Evolutionary conservation across 345 rosid species (phyloP).

Genomic region (Rhizophora apiculata): DNA sequence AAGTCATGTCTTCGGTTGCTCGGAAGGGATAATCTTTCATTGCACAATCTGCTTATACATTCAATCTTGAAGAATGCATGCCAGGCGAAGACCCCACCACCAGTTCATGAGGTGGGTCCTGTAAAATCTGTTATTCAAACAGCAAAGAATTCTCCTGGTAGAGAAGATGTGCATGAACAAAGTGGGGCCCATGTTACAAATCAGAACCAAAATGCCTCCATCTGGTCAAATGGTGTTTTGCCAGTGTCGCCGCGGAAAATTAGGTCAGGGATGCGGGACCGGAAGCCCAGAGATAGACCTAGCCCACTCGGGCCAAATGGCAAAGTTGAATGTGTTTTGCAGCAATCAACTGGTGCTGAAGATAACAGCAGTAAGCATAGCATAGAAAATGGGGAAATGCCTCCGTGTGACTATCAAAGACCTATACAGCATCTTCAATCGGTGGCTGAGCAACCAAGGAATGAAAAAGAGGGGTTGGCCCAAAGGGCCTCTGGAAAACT

Average conservation of each 20-base stretch:
- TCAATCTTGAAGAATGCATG: conserved; percentile 79
- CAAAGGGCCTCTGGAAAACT: conserved; percentile 37
- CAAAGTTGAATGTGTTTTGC: conserved; percentile 55
- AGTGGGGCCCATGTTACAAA: conserved; percentile 42
- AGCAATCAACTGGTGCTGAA: conserved; percentile 50
- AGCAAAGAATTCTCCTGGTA: conserved; percentile 35
- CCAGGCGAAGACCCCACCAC: conserved; percentile 64
- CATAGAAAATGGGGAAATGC: conserved; percentile 62
- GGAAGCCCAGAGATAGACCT: conserved; percentile 71
- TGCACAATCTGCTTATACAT: conserved; percentile 82
- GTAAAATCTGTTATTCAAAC: conserved; percentile 44
- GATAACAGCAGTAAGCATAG: conserved; percentile 39
- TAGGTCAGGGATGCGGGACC: conserved; percentile 60
- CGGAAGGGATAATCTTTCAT: conserved; percentile 84
- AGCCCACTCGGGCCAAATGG: conserved; percentile 84
- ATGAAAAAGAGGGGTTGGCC: conserved; percentile 43
- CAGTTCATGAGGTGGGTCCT: conserved; percentile 46
- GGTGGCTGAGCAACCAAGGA: conserved; percentile 50
- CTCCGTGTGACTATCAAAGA: conserved; percentile 62
- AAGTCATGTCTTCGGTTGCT: conserved; percentile 66
- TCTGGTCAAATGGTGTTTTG: conserved; percentile 80
- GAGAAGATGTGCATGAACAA: conserved; percentile 60
- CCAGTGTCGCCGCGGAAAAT: conserved; percentile 60
- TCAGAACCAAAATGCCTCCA: conserved; percentile 55
- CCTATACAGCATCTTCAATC: conserved; percentile 46